Percentiles rank a stretch among this genome's conserved stretches.
Conservation (phyloP, 352 stramenopile species). For the Globisporangium splendens region DNA sequence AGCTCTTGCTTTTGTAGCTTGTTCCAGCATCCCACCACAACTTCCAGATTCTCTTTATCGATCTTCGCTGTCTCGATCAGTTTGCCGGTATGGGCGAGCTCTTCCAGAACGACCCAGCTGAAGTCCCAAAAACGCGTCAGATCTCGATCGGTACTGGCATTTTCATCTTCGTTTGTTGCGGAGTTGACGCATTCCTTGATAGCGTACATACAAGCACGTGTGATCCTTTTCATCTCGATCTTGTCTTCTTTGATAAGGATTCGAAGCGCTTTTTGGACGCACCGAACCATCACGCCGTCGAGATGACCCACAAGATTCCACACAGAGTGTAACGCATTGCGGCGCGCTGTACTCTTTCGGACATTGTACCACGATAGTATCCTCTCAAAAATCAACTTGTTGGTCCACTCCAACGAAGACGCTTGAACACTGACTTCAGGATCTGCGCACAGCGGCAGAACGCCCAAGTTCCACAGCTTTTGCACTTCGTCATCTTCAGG, state of each 20-base stretch:
- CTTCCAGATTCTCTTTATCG: slow-evolving; percentile 55
- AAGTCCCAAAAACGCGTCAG: slow-evolving; percentile 70
- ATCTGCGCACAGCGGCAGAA: slow-evolving; percentile 80
- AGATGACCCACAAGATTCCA: slow-evolving; percentile 70
- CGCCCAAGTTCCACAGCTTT: slow-evolving; percentile 78
- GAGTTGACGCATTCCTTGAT: slow-evolving; percentile 54
- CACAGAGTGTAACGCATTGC: slow-evolving; percentile 30
- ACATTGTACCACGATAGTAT: slow-evolving; percentile 56
- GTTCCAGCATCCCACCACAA: slow-evolving; percentile 82
- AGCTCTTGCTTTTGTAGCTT: slow-evolving; percentile 68
- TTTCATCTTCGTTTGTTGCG: slow-evolving; percentile 27
- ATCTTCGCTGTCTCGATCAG: slow-evolving; percentile 50
- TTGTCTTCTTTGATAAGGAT: slow-evolving; percentile 67
- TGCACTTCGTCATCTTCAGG: slow-evolving; percentile 66
- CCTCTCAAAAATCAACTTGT: slow-evolving; percentile 61
- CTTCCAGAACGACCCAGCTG: slow-evolving; percentile 82
- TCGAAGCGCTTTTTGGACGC: slow-evolving; percentile 66
- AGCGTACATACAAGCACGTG: slow-evolving; percentile 54
- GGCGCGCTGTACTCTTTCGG: slow-evolving; percentile 26
- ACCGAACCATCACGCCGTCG: slow-evolving; percentile 75
- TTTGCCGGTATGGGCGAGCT: slow-evolving; percentile 59
- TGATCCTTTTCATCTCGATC: slow-evolving; percentile 47
- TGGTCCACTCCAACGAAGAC: slow-evolving; percentile 52
- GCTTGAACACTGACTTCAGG: slow-evolving; percentile 74
- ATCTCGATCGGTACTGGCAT: slow-evolving; percentile 30